phyloP scores from a whole-genome alignment of 2,329 filamentous ascomycete genomes.

The Colletotrichum kahawae region DNA sequence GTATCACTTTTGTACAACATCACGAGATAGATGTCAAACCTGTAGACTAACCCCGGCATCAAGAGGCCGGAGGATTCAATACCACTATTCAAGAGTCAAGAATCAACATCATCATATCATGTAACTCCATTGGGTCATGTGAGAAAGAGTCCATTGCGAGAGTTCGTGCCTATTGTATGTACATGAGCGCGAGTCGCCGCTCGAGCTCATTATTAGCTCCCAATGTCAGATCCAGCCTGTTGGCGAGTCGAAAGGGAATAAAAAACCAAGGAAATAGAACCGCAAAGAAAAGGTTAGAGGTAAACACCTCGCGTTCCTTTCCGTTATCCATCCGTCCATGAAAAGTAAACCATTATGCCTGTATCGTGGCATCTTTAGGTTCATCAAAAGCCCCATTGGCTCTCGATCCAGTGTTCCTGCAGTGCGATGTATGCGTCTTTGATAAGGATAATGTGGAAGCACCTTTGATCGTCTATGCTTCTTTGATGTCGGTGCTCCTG shows the following conservation, averaged over 20 bases:
- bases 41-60: not conserved
- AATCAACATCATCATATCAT: not conserved
- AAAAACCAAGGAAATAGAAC: not conserved
- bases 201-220: not conserved
- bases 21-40: not conserved
- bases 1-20: not conserved
- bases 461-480: too few species aligned
- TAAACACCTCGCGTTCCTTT: not conserved
- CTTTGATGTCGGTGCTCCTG: too few species aligned
- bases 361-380: not conserved
- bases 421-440: not conserved
- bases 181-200: not conserved
- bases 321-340: not conserved
- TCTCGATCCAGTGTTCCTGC: not conserved
- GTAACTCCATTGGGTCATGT: not conserved
- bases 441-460: not conserved
- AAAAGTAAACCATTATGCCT: not conserved
- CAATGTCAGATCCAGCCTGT: not conserved
- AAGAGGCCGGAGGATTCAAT: not conserved
- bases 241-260: not conserved
- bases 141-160: not conserved
- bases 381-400: not conserved
- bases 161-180: not conserved
- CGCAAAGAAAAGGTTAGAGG: not conserved
- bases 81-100: not conserved